Base-by-base conservation (phyloP, 176 grass and related monocot genomes). In the Stipa capillata region DNA sequence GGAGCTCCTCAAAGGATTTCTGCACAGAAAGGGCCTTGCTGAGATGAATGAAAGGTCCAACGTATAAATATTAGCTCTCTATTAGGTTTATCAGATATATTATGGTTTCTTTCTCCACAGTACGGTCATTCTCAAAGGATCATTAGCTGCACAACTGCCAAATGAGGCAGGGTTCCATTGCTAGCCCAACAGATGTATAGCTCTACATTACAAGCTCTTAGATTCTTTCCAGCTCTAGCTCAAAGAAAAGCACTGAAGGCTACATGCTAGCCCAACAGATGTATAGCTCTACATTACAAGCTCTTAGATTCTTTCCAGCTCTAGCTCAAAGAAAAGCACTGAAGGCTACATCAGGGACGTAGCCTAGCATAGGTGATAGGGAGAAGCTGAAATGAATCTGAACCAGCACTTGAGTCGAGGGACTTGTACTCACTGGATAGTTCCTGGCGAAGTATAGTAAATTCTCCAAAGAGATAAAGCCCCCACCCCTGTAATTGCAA, bases 1-100 rank as follows among this genome's bases (percentile, higher is more conserved):
- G 88, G 69, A 94, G 85, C 27, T 91, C 88, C 25, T 94, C 80
- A 50, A 89, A 94, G 29, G 88, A 89, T 94, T 79, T 91, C 92
- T 94, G 79, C 43, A 80, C 37, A 53, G 31, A 59, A 41, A 62
- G 53, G 37, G 53, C 13, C 49, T 36, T 34, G 57, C 7, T 33
- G 58, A 88, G 20, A 54, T 84, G 40, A 88, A 52, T 73, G 55
- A 49, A 66, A 39, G 59, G 12, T 6, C 9, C 3, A 60, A 47
- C 20, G 40, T 73, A 55, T 2, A 72, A 10, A n/a, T n/a, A n/a
- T 33, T 33, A 70, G 13, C 42, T 29, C 17, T 72, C 50, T 64
- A 28, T 50, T 52, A 36, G 42, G 9, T 70, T 0, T 18, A 82
- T 56, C 2, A 76, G 1, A 53, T 36, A 41, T 69, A 51, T 4